phyloP scores from a whole-genome alignment of 352 stramenopile genomes.

The Stephanocyclus meneghinianus region DNA sequence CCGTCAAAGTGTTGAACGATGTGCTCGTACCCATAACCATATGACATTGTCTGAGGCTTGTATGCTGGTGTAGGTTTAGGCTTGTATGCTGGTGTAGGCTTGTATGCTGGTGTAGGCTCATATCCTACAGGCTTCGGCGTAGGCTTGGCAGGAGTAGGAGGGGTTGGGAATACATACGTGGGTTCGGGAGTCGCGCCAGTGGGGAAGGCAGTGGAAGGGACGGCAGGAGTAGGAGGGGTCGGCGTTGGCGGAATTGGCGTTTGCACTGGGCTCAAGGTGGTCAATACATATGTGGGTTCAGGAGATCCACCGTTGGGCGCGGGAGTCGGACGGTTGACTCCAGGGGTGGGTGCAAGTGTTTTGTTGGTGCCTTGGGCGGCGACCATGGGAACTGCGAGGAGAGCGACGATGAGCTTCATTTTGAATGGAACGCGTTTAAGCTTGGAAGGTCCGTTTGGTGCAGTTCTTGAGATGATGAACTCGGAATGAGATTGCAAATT shows the following conservation, averaged over 20 bases:
- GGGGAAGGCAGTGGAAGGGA: background rate
- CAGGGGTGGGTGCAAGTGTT: constrained; percentile 7
- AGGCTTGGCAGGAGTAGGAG: background rate
- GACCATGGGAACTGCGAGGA: constrained; percentile 1
- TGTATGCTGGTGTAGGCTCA: too few relatives aligned
- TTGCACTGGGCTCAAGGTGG: too few relatives aligned
- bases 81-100: too few relatives aligned
- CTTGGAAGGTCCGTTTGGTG: background rate
- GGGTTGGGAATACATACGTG: background rate
- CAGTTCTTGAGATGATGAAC: background rate
- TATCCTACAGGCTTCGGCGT: too few relatives aligned
- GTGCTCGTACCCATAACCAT: background rate
- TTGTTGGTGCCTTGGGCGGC: constrained; percentile 5
- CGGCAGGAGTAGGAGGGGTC: background rate
- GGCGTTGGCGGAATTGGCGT: background rate
- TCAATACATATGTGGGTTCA: constrained; percentile 2
- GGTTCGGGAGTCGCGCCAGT: background rate
- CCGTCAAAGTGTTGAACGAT: constrained; percentile 1
- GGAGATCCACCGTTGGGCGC: background rate
- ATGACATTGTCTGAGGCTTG: too few relatives aligned
- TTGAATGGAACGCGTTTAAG: background rate
- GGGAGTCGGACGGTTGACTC: background rate
- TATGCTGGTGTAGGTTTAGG: too few relatives aligned
- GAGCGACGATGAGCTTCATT: background rate
- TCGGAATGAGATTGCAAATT: background rate